Percentiles rank a stretch among this genome's conserved stretches.
Evolutionary conservation across 495 filamentous ascomycete species (phyloP).

Genomic region (Elasticomyces elasticus): DNA sequence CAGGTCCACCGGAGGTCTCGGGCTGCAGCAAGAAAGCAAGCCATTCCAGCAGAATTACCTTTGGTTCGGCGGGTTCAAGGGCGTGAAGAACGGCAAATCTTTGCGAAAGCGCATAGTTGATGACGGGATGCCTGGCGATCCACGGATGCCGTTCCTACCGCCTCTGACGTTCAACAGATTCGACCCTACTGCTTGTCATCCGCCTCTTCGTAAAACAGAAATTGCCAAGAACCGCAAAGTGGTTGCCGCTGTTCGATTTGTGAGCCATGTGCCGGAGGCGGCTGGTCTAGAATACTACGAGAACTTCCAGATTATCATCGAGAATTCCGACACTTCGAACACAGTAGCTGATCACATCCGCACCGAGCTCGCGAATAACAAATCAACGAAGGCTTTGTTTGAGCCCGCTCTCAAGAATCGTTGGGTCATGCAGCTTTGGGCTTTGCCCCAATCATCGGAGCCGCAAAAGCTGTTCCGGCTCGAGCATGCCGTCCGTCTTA

Average conservation of each 20-base stretch:
- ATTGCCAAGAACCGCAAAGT: neutral
- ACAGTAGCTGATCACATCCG: neutral
- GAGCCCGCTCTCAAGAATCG: neutral
- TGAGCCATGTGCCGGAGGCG: neutral
- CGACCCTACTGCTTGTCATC: neutral
- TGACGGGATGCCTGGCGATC: neutral
- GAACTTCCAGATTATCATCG: neutral
- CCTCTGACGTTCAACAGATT: neutral
- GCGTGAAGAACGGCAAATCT: neutral
- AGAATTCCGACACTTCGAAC: neutral
- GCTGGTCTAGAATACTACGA: neutral
- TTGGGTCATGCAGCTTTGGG: neutral
- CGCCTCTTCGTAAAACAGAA: neutral
- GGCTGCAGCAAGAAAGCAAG: neutral
- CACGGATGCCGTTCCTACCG: neutral
- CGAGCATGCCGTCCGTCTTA: neutral
- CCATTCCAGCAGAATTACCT: neutral
- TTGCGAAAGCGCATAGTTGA: neutral
- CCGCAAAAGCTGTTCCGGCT: neutral
- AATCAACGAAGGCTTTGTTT: neutral
- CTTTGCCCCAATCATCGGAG: neutral
- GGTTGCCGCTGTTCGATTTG: neutral
- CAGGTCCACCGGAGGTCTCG: neutral
- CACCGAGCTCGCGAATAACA: neutral
- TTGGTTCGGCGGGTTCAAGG: neutral